phyloP scores from a whole-genome alignment of 805 yeast genomes.

The Kazachstania psychrophila region DNA sequence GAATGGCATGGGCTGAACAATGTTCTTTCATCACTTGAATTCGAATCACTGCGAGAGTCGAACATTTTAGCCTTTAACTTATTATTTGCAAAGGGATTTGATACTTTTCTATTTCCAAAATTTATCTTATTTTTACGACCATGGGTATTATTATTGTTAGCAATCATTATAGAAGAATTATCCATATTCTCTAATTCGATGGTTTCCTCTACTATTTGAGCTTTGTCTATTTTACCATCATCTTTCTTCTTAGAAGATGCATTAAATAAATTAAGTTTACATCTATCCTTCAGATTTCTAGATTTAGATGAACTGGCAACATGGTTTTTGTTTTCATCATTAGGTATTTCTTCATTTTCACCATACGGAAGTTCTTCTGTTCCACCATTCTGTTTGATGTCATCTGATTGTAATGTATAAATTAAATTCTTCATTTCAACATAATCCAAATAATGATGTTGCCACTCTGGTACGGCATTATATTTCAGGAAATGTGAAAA shows the following conservation, averaged over 20 bases:
- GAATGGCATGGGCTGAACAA: conserved; percentile 33
- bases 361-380: neutral
- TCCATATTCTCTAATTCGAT: conserved; percentile 22
- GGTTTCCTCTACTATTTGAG: conserved; percentile 11
- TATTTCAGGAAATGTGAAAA: conserved; percentile 60
- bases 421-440: conserved; percentile 48
- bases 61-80: conserved; percentile 15
- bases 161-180: neutral
- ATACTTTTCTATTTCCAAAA: neutral
- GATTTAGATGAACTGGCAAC: conserved; percentile 1
- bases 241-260: conserved; percentile 1
- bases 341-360: neutral
- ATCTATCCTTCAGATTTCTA: neutral
- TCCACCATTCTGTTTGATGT: conserved; percentile 13
- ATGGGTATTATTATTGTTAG: neutral
- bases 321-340: neutral
- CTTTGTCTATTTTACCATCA: neutral
- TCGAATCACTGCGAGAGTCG: conserved; percentile 7
- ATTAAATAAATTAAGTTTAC: neutral
- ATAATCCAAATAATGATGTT: conserved; percentile 66
- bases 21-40: conserved; percentile 21
- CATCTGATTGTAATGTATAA: conserved; percentile 43
- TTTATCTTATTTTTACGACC: neutral
- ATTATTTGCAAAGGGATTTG: conserved; percentile 5
- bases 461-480: conserved; percentile 83